Percentiles rank a stretch among this genome's conserved stretches.
These are phyloP conservation scores for Sisymbrium altissimum DNA, from an alignment of 345 rosid genomes.

Conservation along the genomic window DNA sequence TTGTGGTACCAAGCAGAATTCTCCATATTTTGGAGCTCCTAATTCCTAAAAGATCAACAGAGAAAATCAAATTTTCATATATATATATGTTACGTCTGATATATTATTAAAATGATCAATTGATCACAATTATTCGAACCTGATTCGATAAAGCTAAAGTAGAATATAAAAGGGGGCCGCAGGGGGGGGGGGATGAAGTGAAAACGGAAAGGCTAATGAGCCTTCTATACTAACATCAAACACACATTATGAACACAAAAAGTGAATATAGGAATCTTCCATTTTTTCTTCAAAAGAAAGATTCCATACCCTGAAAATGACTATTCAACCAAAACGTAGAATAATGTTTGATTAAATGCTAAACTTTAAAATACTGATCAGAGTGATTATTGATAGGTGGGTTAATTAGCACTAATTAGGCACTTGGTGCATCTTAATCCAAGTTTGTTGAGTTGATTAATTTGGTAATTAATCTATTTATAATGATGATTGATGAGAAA, in stretches of 20 bases:
- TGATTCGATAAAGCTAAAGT: not conserved
- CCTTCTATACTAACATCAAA: not conserved
- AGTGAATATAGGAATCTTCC: not conserved
- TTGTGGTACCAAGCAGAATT: not conserved
- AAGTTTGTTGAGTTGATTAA: constrained; percentile 21
- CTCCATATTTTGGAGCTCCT: not conserved
- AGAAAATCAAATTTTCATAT: not conserved
- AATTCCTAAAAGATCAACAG: not conserved
- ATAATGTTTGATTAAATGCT: not conserved
- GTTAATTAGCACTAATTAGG: constrained; percentile 1
- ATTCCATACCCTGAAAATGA: not conserved
- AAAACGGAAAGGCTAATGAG: not conserved
- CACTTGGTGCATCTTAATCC: constrained; percentile 26
- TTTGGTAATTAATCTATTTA: constrained; percentile 12
- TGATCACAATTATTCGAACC: not conserved
- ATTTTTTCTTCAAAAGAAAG: constrained; percentile 7
- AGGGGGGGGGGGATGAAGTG: not conserved
- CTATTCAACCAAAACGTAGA: not conserved
- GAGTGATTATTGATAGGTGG: not conserved
- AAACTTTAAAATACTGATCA: not conserved
- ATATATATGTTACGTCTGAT: not conserved
- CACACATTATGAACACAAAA: not conserved
- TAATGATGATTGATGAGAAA: constrained; percentile 21
- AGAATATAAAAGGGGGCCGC: too few species aligned
- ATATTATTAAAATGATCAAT: not conserved